A percentile compares a stretch with the other conserved stretches of the same genome.
phyloP scores from a whole-genome alignment of 2,329 filamentous ascomycete species.

The Chaetomiaceae sp. region DNA sequence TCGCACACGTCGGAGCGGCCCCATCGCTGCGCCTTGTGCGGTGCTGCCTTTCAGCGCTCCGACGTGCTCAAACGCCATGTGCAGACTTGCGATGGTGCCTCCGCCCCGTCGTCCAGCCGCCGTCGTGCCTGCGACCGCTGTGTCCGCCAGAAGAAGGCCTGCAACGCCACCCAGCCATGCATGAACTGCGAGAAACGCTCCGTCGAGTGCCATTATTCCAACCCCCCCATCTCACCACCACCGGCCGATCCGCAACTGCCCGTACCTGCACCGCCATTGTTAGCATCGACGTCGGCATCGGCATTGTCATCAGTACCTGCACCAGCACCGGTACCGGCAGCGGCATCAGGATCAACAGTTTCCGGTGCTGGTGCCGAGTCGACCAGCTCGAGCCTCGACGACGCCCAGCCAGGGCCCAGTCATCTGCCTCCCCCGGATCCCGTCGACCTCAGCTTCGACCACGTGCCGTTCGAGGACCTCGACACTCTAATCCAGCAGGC shows the following conservation, averaged over 20 bases:
- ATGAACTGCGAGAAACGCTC: conserved; percentile 27
- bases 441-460: conserved; percentile 8
- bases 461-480: conserved; percentile 16
- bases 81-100: conserved; percentile 30
- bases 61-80: conserved; percentile 36
- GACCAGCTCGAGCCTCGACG: background rate
- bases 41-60: conserved; percentile 32
- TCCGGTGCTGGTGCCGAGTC: too few species aligned
- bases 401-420: background rate
- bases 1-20: conserved; percentile 33
- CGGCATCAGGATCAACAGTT: too few species aligned
- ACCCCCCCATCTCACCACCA: background rate
- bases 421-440: background rate
- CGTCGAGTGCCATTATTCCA: conserved; percentile 25
- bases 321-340: too few species aligned
- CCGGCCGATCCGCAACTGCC: background rate
- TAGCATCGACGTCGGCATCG: too few species aligned
- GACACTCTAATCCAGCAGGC: conserved; percentile 20
- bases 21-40: conserved; percentile 31
- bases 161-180: conserved; percentile 31
- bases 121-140: conserved; percentile 34
- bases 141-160: conserved; percentile 33
- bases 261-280: too few species aligned
- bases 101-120: conserved; percentile 19
- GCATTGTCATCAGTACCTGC: too few species aligned